A percentile compares a stretch with the other conserved stretches of the same genome.
Evolutionary conservation across 495 filamentous ascomycete species (phyloP).

Genomic region (Pyronema domesticum): DNA sequence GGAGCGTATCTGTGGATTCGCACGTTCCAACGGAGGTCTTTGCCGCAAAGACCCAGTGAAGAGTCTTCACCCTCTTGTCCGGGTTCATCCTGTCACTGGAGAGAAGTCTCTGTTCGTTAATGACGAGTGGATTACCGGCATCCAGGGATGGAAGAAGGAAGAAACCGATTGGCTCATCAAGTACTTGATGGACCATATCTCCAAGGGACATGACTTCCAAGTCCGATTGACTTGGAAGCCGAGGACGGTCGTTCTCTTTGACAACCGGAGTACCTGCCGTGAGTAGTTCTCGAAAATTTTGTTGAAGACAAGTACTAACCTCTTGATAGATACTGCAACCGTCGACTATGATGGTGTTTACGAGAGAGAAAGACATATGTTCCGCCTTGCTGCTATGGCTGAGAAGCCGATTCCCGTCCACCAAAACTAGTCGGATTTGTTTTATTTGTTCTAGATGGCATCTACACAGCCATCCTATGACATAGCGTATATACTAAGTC

Average conservation of each 20-base stretch:
- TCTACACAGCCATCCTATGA: not conserved
- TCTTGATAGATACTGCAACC: slow-evolving; percentile 21
- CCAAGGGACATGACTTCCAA: slow-evolving; percentile 71
- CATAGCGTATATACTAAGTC: not conserved
- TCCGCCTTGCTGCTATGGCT: slow-evolving; percentile 24
- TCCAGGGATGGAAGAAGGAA: slow-evolving; percentile 42
- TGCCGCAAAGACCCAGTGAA: slow-evolving; percentile 53
- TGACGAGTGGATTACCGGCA: slow-evolving; percentile 63
- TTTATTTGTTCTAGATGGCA: not conserved
- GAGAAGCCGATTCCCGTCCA: slow-evolving; percentile 19
- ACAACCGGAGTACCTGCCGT: slow-evolving; percentile 62
- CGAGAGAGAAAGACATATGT: slow-evolving; percentile 24
- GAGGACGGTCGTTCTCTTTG: slow-evolving; percentile 75
- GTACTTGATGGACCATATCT: slow-evolving; percentile 76
- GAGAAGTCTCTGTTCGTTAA: slow-evolving; percentile 81
- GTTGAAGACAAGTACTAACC: not conserved
- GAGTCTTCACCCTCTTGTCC: slow-evolving; percentile 53
- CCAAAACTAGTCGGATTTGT: slow-evolving; percentile 6
- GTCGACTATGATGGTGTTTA: slow-evolving; percentile 24
- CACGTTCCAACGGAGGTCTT: slow-evolving; percentile 38
- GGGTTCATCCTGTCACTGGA: slow-evolving; percentile 67
- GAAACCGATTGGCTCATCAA: slow-evolving; percentile 65
- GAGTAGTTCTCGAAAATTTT: slow-evolving; percentile 20
- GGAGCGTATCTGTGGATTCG: slow-evolving; percentile 47
- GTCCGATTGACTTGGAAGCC: slow-evolving; percentile 69